Conservation (phyloP, 2,329 filamentous ascomycete species). For the Aspergillus nomiae region DNA sequence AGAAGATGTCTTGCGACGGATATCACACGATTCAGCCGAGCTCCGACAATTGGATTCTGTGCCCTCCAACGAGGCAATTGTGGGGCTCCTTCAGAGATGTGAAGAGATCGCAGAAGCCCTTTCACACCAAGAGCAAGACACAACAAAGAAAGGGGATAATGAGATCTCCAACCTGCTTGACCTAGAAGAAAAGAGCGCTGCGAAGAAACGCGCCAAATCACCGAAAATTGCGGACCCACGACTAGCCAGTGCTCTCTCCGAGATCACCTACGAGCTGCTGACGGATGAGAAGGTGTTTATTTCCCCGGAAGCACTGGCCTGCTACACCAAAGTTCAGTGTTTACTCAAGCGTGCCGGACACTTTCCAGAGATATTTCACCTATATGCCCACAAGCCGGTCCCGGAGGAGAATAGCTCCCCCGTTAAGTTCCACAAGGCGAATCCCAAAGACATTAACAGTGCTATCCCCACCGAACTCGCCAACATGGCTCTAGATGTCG, state of each 20-base stretch:
- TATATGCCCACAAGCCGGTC: conserved; percentile 82
- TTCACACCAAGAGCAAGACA: conserved; percentile 28
- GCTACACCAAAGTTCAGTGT: conserved; percentile 77
- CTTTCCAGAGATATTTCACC: conserved; percentile 74
- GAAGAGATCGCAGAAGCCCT: conserved; percentile 35
- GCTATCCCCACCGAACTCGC: conserved; percentile 74
- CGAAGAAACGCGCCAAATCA: conserved; percentile 25
- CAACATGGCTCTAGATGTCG: conserved; percentile 72
- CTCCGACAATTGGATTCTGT: conserved; percentile 34
- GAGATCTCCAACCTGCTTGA: conserved; percentile 45
- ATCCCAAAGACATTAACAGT: conserved; percentile 68
- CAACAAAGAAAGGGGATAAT: conserved; percentile 30
- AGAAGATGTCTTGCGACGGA: conserved; percentile 32
- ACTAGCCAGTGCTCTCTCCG: conserved; percentile 50
- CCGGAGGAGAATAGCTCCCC: conserved; percentile 63
- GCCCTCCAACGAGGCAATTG: conserved; percentile 37
- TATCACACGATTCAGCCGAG: conserved; percentile 29
- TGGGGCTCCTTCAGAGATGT: conserved; percentile 38
- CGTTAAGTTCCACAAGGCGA: conserved; percentile 62
- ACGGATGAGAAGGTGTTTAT: conserved; percentile 78
- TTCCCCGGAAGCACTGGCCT: conserved; percentile 68
- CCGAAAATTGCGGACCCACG: conserved; percentile 34
- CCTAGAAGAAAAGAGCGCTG: conserved; percentile 40
- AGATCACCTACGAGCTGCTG: conserved; percentile 68
- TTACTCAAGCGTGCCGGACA: conserved; percentile 72